Base-by-base conservation (phyloP, 495 filamentous ascomycete species). In the Lophiotrema nucula region DNA sequence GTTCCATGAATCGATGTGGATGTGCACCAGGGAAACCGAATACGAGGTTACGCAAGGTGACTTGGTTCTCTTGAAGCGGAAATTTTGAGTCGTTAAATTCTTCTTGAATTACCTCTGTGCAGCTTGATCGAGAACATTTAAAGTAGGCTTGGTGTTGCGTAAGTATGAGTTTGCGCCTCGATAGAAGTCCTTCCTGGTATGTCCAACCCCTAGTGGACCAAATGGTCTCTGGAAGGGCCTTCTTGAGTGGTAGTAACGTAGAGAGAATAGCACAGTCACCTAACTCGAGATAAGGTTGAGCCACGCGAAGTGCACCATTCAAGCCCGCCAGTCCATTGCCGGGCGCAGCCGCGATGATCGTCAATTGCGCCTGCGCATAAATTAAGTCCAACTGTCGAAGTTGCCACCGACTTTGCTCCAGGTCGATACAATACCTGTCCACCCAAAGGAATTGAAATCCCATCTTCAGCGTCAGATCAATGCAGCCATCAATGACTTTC, bases 201-300 rank as follows among this genome's bases (percentile, higher is more conserved):
- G 47, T 51, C 47, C 47, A 51, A 10, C 47, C 47, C 5, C 47
- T 10, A 19, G 47, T 51, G 16, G 4, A 43, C 27, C 33, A 51
- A 4, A 8, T 35, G 8, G 31, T 8, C 31, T 35, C 15, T 35
- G 8, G 8, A 8, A 35, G 8, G 31, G 31, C 31, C 8, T 35
- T 15, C 31, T 15, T 8, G 31, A 15, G 31, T 8, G 8, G 31
- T 35, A 15, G 8, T 15, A 35, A 8, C 31, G 31, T 35, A 8
- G 31, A 35, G 15, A 35, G 31, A 15, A 35, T 8, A 35, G 31
- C 15, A 8, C 31, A 35, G 15, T 35, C 31, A 35, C 31, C 31
- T 8, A 35, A 8, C 15, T 15, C 8, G 8, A 35, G 31, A 35
- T 8, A 8, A 8, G 31, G 31, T 15, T 35, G 31, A 15, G 31